A percentile compares a stretch with the other conserved stretches of the same genome.
Conservation (phyloP, 345 rosid species). For the Salix suchowensis region DNA sequence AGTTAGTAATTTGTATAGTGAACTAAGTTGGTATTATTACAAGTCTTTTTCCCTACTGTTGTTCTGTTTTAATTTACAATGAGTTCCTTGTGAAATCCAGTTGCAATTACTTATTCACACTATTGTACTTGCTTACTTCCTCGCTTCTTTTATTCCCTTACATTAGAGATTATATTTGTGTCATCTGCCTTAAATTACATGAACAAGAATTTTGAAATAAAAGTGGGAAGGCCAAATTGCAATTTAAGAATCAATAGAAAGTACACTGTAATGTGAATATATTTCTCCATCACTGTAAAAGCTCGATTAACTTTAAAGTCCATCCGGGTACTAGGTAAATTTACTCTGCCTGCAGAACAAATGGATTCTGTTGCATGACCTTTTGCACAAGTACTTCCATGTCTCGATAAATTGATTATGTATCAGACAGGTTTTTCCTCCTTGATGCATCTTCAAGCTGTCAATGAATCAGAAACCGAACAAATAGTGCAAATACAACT, state of each 20-base stretch:
- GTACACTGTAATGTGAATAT: background rate
- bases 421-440: conserved; percentile 43
- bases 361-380: conserved; percentile 60
- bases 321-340: background rate
- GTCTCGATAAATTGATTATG: conserved; percentile 51
- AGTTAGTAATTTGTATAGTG: conserved; percentile 32
- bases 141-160: background rate
- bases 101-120: background rate
- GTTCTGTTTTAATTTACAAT: background rate
- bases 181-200: background rate
- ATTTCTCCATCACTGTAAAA: background rate
- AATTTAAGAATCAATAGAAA: background rate
- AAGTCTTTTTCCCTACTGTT: background rate
- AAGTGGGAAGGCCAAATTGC: background rate
- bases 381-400: conserved; percentile 58
- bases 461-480: conserved; percentile 3
- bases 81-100: background rate
- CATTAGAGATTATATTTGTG: background rate
- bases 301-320: background rate
- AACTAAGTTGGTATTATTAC: background rate
- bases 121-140: background rate
- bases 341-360: conserved; percentile 17
- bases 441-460: conserved; percentile 75
- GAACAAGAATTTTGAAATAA: background rate
- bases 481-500: background rate